Conservation (phyloP, 345 rosid species). For the Excoecaria cochinchinensis region DNA sequence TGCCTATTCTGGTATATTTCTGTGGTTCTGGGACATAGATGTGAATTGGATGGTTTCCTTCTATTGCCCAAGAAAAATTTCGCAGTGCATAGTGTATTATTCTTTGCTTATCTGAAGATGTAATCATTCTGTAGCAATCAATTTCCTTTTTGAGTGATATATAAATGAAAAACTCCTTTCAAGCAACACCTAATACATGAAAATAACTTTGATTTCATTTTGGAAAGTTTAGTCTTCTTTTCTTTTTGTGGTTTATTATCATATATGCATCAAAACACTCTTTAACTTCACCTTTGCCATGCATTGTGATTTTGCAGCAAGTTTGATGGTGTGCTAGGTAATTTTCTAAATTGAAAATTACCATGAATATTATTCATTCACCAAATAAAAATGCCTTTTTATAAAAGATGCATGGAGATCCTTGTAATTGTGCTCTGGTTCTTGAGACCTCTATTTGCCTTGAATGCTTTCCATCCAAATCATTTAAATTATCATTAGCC, state of each 20-base stretch:
- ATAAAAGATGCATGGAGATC: neutral
- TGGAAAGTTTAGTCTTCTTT: neutral
- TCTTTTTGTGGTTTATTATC: no score
- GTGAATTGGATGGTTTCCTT: neutral
- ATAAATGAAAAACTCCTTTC: neutral
- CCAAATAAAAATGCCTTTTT: neutral
- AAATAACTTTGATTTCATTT: no score
- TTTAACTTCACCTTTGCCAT: neutral
- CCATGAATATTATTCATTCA: neutral
- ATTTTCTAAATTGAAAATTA: neutral
- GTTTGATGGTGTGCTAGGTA: neutral
- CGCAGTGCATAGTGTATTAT: neutral
- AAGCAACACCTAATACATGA: no score
- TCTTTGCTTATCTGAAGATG: neutral
- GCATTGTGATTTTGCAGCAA: neutral
- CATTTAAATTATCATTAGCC: neutral
- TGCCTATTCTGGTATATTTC: neutral
- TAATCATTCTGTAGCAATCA: neutral
- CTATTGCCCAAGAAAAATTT: neutral
- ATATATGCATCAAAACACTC: neutral
- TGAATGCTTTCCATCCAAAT: neutral
- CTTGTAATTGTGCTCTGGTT: neutral
- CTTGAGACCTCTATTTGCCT: neutral
- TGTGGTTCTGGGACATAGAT: neutral
- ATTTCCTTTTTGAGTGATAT: neutral